Percentiles rank a stretch among this genome's conserved stretches.
Evolutionary conservation across 225 moss, liverwort and hornwort genomes (phyloP).

Genomic region (Neckera pumila): DNA sequence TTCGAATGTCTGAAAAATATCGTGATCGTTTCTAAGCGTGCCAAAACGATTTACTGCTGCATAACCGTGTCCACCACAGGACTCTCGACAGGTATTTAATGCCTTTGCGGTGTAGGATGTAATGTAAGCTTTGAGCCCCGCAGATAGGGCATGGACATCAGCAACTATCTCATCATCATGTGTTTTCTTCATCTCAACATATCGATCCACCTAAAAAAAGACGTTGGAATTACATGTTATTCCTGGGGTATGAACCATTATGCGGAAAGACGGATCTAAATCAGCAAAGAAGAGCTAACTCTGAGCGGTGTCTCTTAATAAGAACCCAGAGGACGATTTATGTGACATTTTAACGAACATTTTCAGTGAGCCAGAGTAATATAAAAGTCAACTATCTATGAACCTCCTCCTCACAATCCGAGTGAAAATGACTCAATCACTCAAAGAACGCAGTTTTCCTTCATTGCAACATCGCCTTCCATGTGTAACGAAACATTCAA

Average conservation of each 20-base stretch:
- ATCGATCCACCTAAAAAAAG: conserved; percentile 37
- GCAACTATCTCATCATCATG: conserved; percentile 69
- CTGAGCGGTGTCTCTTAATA: neutral
- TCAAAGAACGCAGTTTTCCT: neutral
- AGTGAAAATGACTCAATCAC: neutral
- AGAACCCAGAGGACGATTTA: neutral
- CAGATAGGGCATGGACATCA: conserved; percentile 76
- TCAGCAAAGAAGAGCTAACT: neutral
- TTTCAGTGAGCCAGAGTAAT: neutral
- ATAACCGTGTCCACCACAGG: conserved; percentile 84
- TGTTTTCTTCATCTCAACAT: conserved; percentile 78
- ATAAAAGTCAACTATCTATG: neutral
- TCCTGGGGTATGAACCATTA: neutral
- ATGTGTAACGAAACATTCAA: neutral
- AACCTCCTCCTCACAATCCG: neutral
- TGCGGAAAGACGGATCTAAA: neutral
- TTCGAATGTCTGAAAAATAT: conserved; percentile 84
- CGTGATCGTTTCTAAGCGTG: conserved; percentile 68
- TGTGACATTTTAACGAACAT: neutral
- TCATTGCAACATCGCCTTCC: neutral
- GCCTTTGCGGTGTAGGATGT: conserved; percentile 78
- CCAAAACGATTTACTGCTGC: conserved; percentile 83
- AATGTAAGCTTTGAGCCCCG: conserved; percentile 77
- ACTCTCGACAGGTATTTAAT: conserved; percentile 74
- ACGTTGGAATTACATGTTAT: neutral